Evolutionary conservation across 1,284 basidiomycete genomes (phyloP).

Genomic region (Rhodotorula sp.): DNA sequence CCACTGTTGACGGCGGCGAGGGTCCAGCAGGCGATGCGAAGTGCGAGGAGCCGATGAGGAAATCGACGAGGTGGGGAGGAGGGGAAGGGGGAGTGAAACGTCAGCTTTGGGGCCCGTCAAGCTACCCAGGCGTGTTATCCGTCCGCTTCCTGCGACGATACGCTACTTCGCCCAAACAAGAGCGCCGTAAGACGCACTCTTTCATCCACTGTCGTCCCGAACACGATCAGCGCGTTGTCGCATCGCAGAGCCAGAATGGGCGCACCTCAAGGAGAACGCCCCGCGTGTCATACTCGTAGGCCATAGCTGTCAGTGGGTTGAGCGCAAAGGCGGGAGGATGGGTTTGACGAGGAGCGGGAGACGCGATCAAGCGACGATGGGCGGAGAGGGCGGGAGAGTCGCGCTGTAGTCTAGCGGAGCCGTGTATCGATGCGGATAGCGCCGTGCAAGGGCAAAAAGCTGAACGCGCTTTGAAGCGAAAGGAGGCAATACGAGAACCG

Average conservation of each 20-base stretch:
- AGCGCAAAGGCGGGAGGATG: not conserved
- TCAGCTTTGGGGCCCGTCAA: too few relatives aligned
- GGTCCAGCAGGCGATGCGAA: not conserved
- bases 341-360: not conserved
- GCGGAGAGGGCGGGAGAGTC: not conserved
- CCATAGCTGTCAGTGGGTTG: constrained; percentile 2
- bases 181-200: constrained; percentile 13
- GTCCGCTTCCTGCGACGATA: not conserved
- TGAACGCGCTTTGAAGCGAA: too few relatives aligned
- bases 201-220: constrained; percentile 36
- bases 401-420: not conserved
- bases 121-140: too few relatives aligned
- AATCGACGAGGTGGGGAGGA: not conserved
- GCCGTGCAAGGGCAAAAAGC: too few relatives aligned
- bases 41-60: too few relatives aligned
- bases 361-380: not conserved
- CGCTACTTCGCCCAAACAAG: too few relatives aligned
- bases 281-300: constrained; percentile 37
- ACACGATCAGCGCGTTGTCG: not conserved
- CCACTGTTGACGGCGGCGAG: constrained; percentile 10
- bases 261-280: constrained; percentile 37
- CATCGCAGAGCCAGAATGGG: not conserved
- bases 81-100: not conserved
- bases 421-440: too few relatives aligned
- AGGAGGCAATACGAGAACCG: too few relatives aligned